Base-by-base conservation (phyloP, 805 yeast genomes). In the Starmerella lactis-condensi region DNA sequence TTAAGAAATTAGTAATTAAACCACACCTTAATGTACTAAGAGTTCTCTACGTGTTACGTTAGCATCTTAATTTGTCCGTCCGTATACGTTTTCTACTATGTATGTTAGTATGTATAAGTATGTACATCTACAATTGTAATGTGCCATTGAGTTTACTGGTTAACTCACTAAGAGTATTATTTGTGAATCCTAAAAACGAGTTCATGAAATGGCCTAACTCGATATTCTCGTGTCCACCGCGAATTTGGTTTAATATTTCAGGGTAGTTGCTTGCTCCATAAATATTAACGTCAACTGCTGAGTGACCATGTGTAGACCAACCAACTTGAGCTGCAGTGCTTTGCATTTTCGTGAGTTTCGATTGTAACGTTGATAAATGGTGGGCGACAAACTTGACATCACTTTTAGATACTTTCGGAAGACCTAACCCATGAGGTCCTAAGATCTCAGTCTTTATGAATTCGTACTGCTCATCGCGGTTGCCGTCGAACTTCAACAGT, bases 251-350 rank as follows among this genome's bases (percentile, higher is more conserved):
- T 8, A 40, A 27, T 20, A 26, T 13, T 10, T 30, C 20, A 19
- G 70, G 60, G 6, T 54, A 44, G 29, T 60, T 74, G 8, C 34
- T 22, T 20, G 82, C 65, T 0, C 75, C 93, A 50, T 83, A 83
- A 29, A 85, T 76, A 47, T 85, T 83, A 22, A 83, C 93, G 53
- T 83, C 96, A 11, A 83, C 94, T 0, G 93, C 94, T 14, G 92
- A 73, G 53, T 83, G 96, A 19, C 95, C 96, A 47, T 81, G 92
- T 0, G 95, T 83, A 7, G 92, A 64, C 93, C 94, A 83, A n/a
- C 94, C 95, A 12, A 81, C 69, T 52, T 76, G 76, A 0, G 95
- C 81, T 40, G 93, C 67, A n/a, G 56, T 46, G 1, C 92, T 75
- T 8, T 81, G 65, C 65, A 83, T 65, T 33, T 71, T 62, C 46